A percentile compares a stretch with the other conserved stretches of the same genome.
Evolutionary conservation across 352 stramenopile species (phyloP).

Genomic region (Phytophthora citrophthora): DNA sequence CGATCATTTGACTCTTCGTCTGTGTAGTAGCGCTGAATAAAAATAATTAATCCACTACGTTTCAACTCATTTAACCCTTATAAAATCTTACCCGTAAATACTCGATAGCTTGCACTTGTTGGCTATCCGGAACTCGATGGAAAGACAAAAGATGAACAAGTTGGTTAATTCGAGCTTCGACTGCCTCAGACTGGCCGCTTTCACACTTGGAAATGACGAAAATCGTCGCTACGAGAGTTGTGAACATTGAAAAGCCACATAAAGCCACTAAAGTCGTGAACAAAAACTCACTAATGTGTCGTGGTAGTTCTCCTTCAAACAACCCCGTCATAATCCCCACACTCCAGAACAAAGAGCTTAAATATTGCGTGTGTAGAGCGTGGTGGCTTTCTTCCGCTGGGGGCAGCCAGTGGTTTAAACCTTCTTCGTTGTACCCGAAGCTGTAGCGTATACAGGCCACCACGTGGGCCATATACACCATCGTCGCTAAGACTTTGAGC

Average conservation of each 20-base stretch:
- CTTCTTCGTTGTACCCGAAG: conserved; percentile 60
- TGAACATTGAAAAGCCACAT: conserved; percentile 77
- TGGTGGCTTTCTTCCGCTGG: conserved; percentile 28
- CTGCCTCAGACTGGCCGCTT: conserved; percentile 61
- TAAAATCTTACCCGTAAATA: conserved; percentile 50
- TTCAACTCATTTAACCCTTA: no score
- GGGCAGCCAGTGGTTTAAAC: conserved; percentile 64
- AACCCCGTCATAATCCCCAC: conserved; percentile 71
- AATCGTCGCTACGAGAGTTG: conserved; percentile 69
- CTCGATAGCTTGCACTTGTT: conserved; percentile 69
- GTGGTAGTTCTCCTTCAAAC: conserved; percentile 74
- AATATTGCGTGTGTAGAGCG: conserved; percentile 41
- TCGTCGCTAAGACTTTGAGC: conserved; percentile 54
- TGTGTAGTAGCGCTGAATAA: conserved; percentile 61
- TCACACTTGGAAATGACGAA: conserved; percentile 86
- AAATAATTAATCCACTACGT: background rate
- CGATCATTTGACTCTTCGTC: conserved; percentile 76
- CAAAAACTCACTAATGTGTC: conserved; percentile 52
- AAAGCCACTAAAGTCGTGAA: conserved; percentile 74
- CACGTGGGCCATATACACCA: conserved; percentile 59
- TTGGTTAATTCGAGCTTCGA: conserved; percentile 75
- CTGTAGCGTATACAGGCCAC: conserved; percentile 63
- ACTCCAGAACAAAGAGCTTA: conserved; percentile 67
- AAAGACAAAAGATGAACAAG: conserved; percentile 76
- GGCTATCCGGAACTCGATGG: conserved; percentile 58